Percentiles rank a stretch among this genome's conserved stretches.
phyloP scores from a whole-genome alignment of 768 basidiomycete genomes.

The Trametes villosa region DNA sequence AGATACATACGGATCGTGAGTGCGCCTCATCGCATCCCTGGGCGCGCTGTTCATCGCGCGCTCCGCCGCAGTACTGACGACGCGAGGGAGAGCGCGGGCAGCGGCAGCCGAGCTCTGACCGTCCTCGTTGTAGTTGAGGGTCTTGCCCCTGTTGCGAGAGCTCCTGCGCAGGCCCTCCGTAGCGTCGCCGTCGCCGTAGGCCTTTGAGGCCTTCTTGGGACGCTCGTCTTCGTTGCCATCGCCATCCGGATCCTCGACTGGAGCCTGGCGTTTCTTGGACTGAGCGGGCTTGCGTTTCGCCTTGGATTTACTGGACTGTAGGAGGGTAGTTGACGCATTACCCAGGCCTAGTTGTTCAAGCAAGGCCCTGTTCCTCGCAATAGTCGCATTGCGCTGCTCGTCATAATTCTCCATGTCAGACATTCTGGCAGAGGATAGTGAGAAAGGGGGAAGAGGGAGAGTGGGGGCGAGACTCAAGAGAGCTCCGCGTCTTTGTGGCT shows the following conservation, averaged over 20 bases:
- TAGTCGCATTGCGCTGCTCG: constrained; percentile 40
- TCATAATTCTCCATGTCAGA: constrained; percentile 31
- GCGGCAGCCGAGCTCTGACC: constrained; percentile 29
- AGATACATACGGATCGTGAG: constrained; percentile 54
- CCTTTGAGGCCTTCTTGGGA: constrained; percentile 22
- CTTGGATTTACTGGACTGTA: constrained; percentile 44
- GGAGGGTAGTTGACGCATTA: too few species aligned
- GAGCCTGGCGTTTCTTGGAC: constrained; percentile 30
- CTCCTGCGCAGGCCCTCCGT: constrained; percentile 60
- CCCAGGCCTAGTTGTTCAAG: constrained; percentile 49
- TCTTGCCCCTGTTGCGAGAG: constrained; percentile 63
- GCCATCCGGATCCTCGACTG: constrained; percentile 34
- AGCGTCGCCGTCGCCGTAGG: constrained; percentile 16
- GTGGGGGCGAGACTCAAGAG: not conserved
- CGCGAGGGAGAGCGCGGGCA: constrained; percentile 12
- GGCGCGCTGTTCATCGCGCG: constrained; percentile 31
- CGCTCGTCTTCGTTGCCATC: constrained; percentile 30
- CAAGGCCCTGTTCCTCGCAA: constrained; percentile 48
- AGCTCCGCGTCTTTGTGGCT: not conserved
- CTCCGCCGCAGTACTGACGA: constrained; percentile 22
- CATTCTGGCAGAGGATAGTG: not conserved
- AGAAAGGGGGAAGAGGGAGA: not conserved
- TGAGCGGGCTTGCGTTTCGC: constrained; percentile 5
- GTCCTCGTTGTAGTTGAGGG: constrained; percentile 57
- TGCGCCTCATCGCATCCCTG: constrained; percentile 35